Evolutionary conservation across 2,329 filamentous ascomycete genomes (phyloP).

Genomic region (Aspergillus bombycis): DNA sequence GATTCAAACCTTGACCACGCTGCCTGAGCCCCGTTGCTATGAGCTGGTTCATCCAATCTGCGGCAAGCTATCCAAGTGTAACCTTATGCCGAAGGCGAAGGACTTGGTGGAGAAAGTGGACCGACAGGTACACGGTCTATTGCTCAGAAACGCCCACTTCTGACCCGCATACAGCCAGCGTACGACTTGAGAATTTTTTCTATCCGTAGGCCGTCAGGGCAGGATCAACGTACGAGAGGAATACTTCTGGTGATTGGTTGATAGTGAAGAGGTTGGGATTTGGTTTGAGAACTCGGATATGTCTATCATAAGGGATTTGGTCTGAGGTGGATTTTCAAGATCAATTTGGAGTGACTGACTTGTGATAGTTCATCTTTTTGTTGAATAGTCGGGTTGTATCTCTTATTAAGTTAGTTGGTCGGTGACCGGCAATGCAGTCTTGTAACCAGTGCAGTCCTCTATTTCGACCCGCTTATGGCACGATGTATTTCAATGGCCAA

Average conservation of each 20-base stretch:
- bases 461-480: not conserved
- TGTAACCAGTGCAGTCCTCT: not conserved
- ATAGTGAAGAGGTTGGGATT: not conserved
- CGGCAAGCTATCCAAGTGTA: conserved; percentile 2
- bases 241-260: not conserved
- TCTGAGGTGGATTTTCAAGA: not conserved
- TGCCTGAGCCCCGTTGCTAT: conserved; percentile 5
- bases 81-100: conserved; percentile 1
- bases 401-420: not conserved
- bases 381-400: not conserved
- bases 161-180: not conserved
- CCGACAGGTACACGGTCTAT: not conserved
- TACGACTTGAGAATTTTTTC: not conserved
- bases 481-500: not conserved
- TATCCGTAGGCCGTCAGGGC: not conserved
- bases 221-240: not conserved
- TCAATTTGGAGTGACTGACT: not conserved
- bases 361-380: not conserved
- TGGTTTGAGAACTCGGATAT: not conserved
- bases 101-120: not conserved
- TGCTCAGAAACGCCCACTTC: not conserved
- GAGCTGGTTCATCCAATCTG: not conserved
- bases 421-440: not conserved
- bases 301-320: not conserved
- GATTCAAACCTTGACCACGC: not conserved